phyloP scores from a whole-genome alignment of 2,329 filamentous ascomycete species.

The Fusarium setosum region DNA sequence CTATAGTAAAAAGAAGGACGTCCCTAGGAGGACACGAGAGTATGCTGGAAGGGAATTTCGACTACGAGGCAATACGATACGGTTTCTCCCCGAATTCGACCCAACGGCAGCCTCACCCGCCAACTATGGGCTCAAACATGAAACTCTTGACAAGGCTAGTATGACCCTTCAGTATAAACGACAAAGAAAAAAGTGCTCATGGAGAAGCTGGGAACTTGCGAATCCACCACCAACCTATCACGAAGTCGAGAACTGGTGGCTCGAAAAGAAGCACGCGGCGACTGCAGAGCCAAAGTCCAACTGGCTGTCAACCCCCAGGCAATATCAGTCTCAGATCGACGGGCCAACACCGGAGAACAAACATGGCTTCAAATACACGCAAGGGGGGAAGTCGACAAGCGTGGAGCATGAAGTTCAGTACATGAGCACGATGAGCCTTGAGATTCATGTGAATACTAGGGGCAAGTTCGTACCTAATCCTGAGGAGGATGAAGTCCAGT shows the following conservation, averaged over 20 bases:
- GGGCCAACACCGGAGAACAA: conserved; percentile 86
- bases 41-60: conserved; percentile 91
- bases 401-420: conserved; percentile 88
- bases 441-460: conserved; percentile 90
- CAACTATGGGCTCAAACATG: conserved; percentile 63
- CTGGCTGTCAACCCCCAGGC: conserved; percentile 43
- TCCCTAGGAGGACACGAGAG: conserved; percentile 80
- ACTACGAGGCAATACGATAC: conserved; percentile 78
- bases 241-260: conserved; percentile 79
- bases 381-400: conserved; percentile 78
- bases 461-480: conserved; percentile 87
- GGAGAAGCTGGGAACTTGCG: conserved; percentile 79
- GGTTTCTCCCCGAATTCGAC: conserved; percentile 85
- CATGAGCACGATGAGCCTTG: conserved; percentile 96
- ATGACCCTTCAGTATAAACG: conserved; percentile 62
- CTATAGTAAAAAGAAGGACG: conserved; percentile 86
- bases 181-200: conserved; percentile 64
- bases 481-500: conserved; percentile 87
- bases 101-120: conserved; percentile 65
- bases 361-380: conserved; percentile 87
- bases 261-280: conserved; percentile 46
- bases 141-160: conserved; percentile 61
- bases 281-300: conserved; percentile 12
- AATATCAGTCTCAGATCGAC: conserved; percentile 83
- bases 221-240: conserved; percentile 74